Evolutionary conservation across 169 alveolate genomes (phyloP), one percentile per base, ranked within the genome.

Genomic region (Cryptosporidium parvum): DNA sequence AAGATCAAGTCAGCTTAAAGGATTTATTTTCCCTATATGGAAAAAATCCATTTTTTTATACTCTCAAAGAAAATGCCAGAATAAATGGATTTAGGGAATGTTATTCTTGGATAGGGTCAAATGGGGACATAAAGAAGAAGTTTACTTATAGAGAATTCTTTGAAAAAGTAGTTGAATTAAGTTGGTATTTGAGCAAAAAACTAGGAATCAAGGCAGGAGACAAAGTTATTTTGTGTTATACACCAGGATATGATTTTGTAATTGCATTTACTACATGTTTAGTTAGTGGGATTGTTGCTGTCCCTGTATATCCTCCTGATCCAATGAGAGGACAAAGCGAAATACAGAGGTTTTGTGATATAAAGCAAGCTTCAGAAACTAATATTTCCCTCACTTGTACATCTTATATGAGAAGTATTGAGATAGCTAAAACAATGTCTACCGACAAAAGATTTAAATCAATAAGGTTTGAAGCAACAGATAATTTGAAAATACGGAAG

Each of bases 271-370:
- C 85, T 45, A 68, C 93, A 51, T 93, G 95, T 59, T 44, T 92
- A 12, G 68, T 56, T 51, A 69, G 92, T 21, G 95, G 95, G 62
- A 37, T 93, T 33, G 75, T 91, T 21, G 94, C 95, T 6, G 93
- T 93, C 29, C 95, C 95, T 2, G 95, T 93, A 12, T 92, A 92
- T 53, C 95, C 95, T 70, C 95, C 95, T 26, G 94, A 93, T 65
- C 94, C 94, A 18, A 69, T 85, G 48, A 86, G 86, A 44, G 94
- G 92, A 16, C 65, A 62, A 44, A 69, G 69, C 26, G 95, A 93
- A 59, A 75, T 93, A n/a, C 93, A 92, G 61, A 92, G 94, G 10
- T 92, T 93, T 45, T 92, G 95, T 48, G 95, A 93, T 33, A 93
- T 93, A 59, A 89, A 69, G 26, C 92, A 85, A 26, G 84, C 70